These are phyloP conservation scores for Pascua guehoae DNA, from an alignment of 1,284 basidiomycete species.

Conservation along the genomic window DNA sequence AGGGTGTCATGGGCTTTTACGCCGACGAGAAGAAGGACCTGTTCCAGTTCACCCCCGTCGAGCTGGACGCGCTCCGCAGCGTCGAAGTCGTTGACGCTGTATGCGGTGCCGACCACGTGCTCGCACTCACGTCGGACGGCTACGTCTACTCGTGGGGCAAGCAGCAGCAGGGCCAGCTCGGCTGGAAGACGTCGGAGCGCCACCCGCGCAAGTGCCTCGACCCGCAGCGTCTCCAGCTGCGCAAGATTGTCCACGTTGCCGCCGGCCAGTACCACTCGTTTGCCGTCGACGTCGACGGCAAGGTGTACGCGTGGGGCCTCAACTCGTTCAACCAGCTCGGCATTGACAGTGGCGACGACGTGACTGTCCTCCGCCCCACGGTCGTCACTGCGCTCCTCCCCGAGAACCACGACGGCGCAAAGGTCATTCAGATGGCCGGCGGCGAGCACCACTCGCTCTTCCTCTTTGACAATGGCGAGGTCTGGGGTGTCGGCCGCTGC, in stretches of 20 bases:
- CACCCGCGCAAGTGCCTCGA: slow-evolving; percentile 69
- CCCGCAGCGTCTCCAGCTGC: slow-evolving; percentile 73
- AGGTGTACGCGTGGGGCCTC: slow-evolving; percentile 86
- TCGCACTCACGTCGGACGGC: slow-evolving; percentile 79
- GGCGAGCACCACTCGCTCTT: slow-evolving; percentile 88
- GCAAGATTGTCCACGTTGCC: slow-evolving; percentile 71
- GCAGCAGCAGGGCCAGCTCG: slow-evolving; percentile 80
- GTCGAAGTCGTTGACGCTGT: slow-evolving; percentile 64
- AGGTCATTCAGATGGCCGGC: slow-evolving; percentile 57
- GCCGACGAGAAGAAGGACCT: slow-evolving; percentile 53
- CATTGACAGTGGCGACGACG: slow-evolving; percentile 41
- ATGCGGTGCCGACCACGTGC: slow-evolving; percentile 79
- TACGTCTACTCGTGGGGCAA: slow-evolving; percentile 74
- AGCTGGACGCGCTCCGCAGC: slow-evolving; percentile 48
- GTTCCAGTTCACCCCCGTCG: slow-evolving; percentile 51
- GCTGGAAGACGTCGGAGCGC: slow-evolving; percentile 76
- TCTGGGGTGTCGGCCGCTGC: slow-evolving; percentile 75
- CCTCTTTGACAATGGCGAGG: slow-evolving; percentile 73
- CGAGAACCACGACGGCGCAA: slow-evolving; percentile 62
- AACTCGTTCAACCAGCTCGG: slow-evolving; percentile 74
- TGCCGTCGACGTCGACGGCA: slow-evolving; percentile 75
- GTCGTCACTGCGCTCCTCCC: slow-evolving; percentile 66
- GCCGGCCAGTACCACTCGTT: slow-evolving; percentile 83
- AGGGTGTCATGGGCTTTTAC: slow-evolving; percentile 83
- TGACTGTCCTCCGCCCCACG: slow-evolving; percentile 65